These are phyloP conservation scores for Aspergillus conjunctus DNA, from an alignment of 495 filamentous ascomycete genomes.

Conservation along the genomic window DNA sequence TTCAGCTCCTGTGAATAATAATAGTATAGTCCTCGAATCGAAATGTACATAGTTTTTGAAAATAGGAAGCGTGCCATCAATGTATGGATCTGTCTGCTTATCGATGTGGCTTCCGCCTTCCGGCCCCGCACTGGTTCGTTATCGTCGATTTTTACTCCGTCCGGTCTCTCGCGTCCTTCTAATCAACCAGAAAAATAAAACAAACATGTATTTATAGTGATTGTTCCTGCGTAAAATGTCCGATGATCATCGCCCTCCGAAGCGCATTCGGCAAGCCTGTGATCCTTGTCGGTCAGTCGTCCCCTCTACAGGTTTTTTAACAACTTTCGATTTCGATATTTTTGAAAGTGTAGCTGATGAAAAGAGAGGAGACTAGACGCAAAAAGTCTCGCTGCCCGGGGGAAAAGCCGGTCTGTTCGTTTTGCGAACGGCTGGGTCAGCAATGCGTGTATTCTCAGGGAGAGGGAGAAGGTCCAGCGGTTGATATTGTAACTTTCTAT, in stretches of 20 bases:
- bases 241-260: conserved; percentile 34
- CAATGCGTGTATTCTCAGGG: conserved; percentile 37
- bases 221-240: conserved; percentile 6
- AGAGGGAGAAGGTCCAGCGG: conserved; percentile 29
- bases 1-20: neutral
- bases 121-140: conserved; percentile 1
- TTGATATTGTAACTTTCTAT: conserved; percentile 6
- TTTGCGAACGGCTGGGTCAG: conserved; percentile 43
- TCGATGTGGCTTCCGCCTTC: conserved; percentile 6
- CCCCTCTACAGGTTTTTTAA: neutral
- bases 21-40: neutral
- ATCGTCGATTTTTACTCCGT: neutral
- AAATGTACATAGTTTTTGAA: neutral
- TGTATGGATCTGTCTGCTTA: neutral
- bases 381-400: conserved; percentile 50
- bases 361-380: conserved; percentile 27
- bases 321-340: neutral
- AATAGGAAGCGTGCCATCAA: too few relatives aligned
- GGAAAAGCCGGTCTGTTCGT: conserved; percentile 46
- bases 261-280: conserved; percentile 45
- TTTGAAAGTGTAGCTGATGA: neutral
- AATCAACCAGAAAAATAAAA: too few relatives aligned
- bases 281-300: conserved; percentile 42
- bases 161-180: neutral
- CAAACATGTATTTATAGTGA: conserved; percentile 2